These are phyloP conservation scores for Pisolithus thermaeus DNA, from an alignment of 1,284 basidiomycete species.

Conservation along the genomic window DNA sequence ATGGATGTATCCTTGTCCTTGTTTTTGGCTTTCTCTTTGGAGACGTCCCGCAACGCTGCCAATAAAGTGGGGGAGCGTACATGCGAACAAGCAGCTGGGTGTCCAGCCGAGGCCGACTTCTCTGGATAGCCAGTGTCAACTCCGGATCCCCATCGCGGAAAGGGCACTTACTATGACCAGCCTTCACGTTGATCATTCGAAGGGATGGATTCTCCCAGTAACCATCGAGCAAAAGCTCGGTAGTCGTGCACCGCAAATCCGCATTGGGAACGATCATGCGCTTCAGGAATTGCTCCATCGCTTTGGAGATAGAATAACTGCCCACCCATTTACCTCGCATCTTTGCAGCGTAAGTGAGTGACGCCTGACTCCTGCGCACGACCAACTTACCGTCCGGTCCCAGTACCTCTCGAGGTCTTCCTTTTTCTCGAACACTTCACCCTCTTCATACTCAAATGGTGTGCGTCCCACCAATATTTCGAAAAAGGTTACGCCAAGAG, in stretches of 20 bases:
- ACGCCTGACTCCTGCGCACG: not conserved
- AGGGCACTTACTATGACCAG: constrained; percentile 21
- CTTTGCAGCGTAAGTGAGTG: constrained; percentile 27
- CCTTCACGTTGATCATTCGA: constrained; percentile 9
- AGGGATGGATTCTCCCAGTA: constrained; percentile 48
- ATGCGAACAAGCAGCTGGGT: constrained; percentile 4
- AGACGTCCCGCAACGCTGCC: constrained; percentile 15
- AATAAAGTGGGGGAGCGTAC: constrained; percentile 14
- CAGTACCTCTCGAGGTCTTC: constrained; percentile 82
- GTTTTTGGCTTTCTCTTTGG: constrained; percentile 19
- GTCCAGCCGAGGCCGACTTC: constrained; percentile 20
- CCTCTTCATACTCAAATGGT: constrained; percentile 81
- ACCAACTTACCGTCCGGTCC: constrained; percentile 58
- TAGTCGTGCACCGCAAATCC: constrained; percentile 62
- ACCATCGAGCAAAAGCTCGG: constrained; percentile 56
- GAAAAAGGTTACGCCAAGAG: constrained; percentile 88
- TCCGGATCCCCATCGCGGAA: not conserved
- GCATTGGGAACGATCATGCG: constrained; percentile 77
- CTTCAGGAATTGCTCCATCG: constrained; percentile 59
- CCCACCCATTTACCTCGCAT: constrained; percentile 83
- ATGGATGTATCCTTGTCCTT: constrained; percentile 17
- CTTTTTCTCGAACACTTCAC: constrained; percentile 77
- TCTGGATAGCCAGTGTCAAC: constrained; percentile 8
- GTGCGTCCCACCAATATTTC: constrained; percentile 88
- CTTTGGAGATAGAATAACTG: constrained; percentile 64